phyloP scores from a whole-genome alignment of 768 basidiomycete species.

The Mycena rosella region DNA sequence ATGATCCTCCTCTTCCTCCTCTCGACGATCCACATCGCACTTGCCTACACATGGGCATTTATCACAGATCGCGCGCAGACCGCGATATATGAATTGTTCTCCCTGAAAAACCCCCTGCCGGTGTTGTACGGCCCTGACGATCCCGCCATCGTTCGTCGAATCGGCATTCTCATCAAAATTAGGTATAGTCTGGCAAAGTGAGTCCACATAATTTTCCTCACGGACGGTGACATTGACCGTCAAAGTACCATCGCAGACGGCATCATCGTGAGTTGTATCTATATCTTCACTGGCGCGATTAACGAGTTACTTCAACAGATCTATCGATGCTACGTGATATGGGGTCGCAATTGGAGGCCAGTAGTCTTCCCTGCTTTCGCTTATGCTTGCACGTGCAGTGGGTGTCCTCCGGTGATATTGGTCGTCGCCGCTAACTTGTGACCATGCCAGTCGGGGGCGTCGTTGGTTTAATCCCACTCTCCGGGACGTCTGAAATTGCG shows the following conservation, averaged over 20 bases:
- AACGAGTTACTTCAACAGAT: not conserved
- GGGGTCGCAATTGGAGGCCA: slow-evolving; percentile 3
- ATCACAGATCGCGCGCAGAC: slow-evolving; percentile 13
- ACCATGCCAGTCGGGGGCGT: slow-evolving; percentile 10
- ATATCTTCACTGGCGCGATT: not conserved
- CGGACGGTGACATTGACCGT: no score
- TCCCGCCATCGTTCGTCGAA: not conserved
- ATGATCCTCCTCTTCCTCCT: slow-evolving; percentile 22
- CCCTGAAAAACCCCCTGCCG: slow-evolving; percentile 17
- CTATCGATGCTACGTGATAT: slow-evolving; percentile 18
- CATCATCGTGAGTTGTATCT: slow-evolving; percentile 7
- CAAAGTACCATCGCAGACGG: slow-evolving; percentile 17
- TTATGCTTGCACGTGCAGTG: not conserved
- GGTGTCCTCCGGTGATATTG: not conserved
- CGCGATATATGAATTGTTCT: slow-evolving; percentile 21
- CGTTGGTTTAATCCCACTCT: slow-evolving; percentile 9
- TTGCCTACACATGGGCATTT: slow-evolving; percentile 25
- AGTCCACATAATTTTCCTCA: not conserved
- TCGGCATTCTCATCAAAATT: slow-evolving; percentile 6
- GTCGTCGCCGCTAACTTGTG: not conserved
- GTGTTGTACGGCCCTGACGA: slow-evolving; percentile 9
- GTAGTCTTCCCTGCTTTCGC: slow-evolving; percentile 8
- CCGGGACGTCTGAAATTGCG: slow-evolving; percentile 12
- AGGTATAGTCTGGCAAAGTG: slow-evolving; percentile 19
- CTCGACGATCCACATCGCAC: slow-evolving; percentile 27